Base-by-base conservation (phyloP, 2,329 filamentous ascomycete genomes). In the Dichotomopilus funicola region DNA sequence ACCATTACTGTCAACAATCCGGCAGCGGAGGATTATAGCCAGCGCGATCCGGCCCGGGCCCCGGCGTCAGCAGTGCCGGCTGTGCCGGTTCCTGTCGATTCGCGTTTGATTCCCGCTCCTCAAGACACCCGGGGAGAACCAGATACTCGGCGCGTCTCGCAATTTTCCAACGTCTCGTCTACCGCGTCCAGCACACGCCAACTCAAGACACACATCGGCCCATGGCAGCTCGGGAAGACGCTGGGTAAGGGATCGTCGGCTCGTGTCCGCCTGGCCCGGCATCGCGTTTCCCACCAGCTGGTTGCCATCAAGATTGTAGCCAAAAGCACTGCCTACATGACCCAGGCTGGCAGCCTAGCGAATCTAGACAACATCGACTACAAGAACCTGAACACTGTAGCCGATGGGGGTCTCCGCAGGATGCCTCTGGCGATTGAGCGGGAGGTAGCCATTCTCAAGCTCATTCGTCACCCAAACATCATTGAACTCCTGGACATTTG, bases 231-330 rank as follows among this genome's bases (percentile, higher is more conserved):
- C 3, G 94, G 94, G 6, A 90, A 83, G 68, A 95, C 89, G 0
- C 78, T 99, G 34, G 94, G 94, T 0, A 88, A 89, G 64, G 94
- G 94, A 3, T 91, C 91, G 1, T 95, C 90, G 49, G 92, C 91
- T 11, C 83, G 89, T 34, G 94, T 99, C 12, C 82, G 92, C 53
- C 76, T 94, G 38, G 95, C 92, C 27, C 85, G 89, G 60, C 91
- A 99, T 72, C 80, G 78, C 31, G 72, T 83, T 27, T 94, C 90
- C 4, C 83, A 88, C 8, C 87, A 96, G 65, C 79, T 86, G 49
- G 94, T 91, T 4, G 94, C 94, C 2, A 88, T 96, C 67, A 99
- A 99, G 75, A 97, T 99, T 65, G 89, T 99, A 34, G 89, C 89
- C 56, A 91, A 95, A 70, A 82, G 81, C 56, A 87, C 83, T 51